These are phyloP conservation scores for Phytophthora ohioensis DNA, from an alignment of 352 stramenopile genomes.

Conservation along the genomic window DNA sequence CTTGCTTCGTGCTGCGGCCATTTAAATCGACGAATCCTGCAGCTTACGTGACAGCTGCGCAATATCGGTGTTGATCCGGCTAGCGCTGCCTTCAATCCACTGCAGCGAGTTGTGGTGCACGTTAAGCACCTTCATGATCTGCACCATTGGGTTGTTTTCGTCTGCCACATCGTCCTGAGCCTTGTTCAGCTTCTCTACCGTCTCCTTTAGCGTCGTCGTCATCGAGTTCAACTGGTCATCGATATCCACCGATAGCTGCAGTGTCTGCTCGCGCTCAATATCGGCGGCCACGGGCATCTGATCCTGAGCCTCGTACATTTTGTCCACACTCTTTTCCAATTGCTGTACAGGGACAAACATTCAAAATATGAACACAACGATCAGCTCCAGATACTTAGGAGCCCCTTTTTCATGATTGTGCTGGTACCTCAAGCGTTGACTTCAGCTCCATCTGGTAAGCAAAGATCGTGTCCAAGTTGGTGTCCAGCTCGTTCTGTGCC, in stretches of 20 bases:
- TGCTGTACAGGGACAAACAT: constrained; percentile 48
- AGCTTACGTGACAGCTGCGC: constrained; percentile 72
- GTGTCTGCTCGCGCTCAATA: constrained; percentile 87
- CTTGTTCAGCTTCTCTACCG: constrained; percentile 89
- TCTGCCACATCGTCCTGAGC: constrained; percentile 75
- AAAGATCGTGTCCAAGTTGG: constrained; percentile 90
- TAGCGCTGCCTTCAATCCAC: constrained; percentile 84
- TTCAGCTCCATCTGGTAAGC: constrained; percentile 92
- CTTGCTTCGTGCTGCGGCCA: constrained; percentile 19
- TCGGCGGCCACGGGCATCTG: constrained; percentile 87
- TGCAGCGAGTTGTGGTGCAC: constrained; percentile 91
- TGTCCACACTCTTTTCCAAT: constrained; percentile 91
- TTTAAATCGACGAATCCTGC: constrained; percentile 71
- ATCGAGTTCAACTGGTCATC: constrained; percentile 90
- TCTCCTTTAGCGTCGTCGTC: constrained; percentile 89
- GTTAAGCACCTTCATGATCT: constrained; percentile 92
- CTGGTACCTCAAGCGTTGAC: constrained; percentile 81
- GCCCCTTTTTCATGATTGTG: background rate
- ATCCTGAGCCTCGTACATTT: constrained; percentile 89
- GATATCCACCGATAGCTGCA: constrained; percentile 88
- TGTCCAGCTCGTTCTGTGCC: constrained; percentile 86
- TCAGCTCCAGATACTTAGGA: constrained; percentile 6
- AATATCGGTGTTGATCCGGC: constrained; percentile 74
- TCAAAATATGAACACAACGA: constrained; percentile 1
- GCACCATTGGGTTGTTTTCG: constrained; percentile 81